Conservation (phyloP, 176 grass and related monocot species). For the Coix lacrymajobi region DNA sequence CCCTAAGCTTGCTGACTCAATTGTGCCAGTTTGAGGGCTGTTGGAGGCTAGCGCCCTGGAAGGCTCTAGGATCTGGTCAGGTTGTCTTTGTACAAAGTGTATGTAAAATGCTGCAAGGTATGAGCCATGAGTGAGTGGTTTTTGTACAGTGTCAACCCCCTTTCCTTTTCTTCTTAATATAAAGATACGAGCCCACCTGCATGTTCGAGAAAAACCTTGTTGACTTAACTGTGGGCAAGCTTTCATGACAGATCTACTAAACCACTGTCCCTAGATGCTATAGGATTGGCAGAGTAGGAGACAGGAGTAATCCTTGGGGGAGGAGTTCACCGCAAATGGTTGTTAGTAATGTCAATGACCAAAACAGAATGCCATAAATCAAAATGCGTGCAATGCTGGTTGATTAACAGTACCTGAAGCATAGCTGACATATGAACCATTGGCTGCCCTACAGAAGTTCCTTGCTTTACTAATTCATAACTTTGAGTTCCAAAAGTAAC, state of each 20-base stretch:
- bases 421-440: slow-evolving; percentile 79
- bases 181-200: background rate
- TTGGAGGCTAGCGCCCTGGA: background rate
- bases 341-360: background rate
- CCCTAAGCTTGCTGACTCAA: background rate
- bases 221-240: background rate
- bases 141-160: background rate
- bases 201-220: background rate
- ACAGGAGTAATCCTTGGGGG: background rate
- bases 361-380: slow-evolving; percentile 6
- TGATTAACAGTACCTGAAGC: slow-evolving; percentile 65
- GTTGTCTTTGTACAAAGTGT: background rate
- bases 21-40: background rate
- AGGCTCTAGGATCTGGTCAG: background rate
- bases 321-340: background rate
- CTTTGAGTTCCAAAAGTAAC: slow-evolving; percentile 48
- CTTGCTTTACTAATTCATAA: slow-evolving; percentile 79
- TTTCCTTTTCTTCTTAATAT: background rate
- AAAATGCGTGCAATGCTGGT: background rate
- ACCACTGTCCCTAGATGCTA: background rate
- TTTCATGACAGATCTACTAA: background rate
- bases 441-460: slow-evolving; percentile 80
- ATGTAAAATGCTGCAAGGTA: background rate
- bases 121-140: background rate
- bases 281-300: background rate